phyloP scores from a whole-genome alignment of 2,329 filamentous ascomycete genomes.

The Claviceps purpurea region DNA sequence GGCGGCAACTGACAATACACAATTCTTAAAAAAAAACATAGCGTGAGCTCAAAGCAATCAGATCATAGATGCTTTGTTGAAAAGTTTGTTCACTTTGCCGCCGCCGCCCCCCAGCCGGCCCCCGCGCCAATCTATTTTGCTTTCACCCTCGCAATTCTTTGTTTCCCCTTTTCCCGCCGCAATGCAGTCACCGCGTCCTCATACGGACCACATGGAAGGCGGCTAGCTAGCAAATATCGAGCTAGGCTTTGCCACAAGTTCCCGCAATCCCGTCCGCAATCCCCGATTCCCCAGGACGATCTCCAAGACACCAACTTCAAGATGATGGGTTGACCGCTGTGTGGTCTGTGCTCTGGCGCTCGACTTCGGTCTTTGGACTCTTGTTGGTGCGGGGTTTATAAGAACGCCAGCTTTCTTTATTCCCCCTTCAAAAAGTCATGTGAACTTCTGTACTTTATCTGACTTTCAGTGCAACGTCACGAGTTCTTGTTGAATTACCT shows the following conservation, averaged over 20 bases:
- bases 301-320: not conserved
- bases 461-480: no score
- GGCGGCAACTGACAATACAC: not conserved
- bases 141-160: not conserved
- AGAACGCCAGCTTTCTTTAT: no score
- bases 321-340: not conserved
- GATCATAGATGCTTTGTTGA: not conserved
- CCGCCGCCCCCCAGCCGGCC: not conserved
- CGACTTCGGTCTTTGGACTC: not conserved
- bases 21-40: not conserved
- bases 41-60: no score
- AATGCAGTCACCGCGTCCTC: not conserved
- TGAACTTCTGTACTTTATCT: no score
- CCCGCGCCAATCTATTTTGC: not conserved
- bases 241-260: not conserved
- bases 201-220: not conserved
- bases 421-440: no score
- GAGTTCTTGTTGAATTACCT: no score
- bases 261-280: not conserved
- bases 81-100: not conserved
- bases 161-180: not conserved
- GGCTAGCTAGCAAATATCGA: not conserved
- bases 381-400: not conserved
- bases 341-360: not conserved
- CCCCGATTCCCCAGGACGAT: not conserved